These are phyloP conservation scores for Selenicereus undatus DNA, from an alignment of 148 eudicot species.

Conservation along the genomic window DNA sequence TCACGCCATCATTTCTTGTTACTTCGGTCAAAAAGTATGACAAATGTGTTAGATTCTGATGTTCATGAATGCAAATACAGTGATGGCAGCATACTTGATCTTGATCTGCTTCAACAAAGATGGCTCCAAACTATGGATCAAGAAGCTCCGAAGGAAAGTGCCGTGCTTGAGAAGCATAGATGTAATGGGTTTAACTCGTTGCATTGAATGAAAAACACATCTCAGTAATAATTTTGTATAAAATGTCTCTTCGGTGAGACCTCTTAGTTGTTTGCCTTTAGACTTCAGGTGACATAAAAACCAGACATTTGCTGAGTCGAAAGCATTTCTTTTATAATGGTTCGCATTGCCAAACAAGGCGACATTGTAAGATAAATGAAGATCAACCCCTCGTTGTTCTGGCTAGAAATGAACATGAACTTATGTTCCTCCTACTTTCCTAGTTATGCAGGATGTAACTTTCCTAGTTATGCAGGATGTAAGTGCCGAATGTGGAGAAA, in stretches of 20 bases:
- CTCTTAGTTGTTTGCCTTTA: background rate
- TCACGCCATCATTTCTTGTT: background rate
- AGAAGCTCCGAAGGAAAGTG: constrained; percentile 11
- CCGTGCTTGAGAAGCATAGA: constrained; percentile 25
- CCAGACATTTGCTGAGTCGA: background rate
- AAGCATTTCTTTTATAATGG: background rate
- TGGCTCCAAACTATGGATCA: constrained; percentile 45
- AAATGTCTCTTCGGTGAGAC: constrained; percentile 27
- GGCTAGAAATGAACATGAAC: background rate
- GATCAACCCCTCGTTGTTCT: too few species aligned
- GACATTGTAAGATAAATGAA: background rate
- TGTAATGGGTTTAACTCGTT: constrained; percentile 40
- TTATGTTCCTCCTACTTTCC: too few species aligned
- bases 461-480: constrained; percentile 4
- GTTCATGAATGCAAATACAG: constrained; percentile 23
- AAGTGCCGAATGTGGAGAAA: constrained; percentile 3
- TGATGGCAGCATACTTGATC: constrained; percentile 45
- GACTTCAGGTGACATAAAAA: constrained; percentile 17
- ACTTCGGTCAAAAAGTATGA: background rate
- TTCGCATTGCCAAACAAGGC: background rate
- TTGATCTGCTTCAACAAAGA: constrained; percentile 46
- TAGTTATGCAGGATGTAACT: constrained; percentile 7
- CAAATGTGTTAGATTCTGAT: background rate
- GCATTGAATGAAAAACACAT: constrained; percentile 19
- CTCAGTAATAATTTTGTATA: constrained; percentile 15